phyloP scores from a whole-genome alignment of 2,329 filamentous ascomycete genomes.

The Sclerotiophoma versabilis region DNA sequence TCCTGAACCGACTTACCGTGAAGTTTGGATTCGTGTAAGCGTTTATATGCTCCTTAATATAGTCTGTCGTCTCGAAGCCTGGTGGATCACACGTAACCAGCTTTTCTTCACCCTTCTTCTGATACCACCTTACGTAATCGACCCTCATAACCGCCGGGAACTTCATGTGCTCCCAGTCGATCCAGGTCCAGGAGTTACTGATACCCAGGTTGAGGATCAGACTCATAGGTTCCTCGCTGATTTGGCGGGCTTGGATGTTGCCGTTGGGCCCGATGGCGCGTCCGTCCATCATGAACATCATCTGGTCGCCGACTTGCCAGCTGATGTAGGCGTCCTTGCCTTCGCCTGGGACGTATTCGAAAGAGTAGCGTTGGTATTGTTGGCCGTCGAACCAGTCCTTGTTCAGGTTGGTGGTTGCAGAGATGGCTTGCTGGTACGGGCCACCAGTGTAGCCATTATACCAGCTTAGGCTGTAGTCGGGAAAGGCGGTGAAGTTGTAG shows the following conservation, averaged over 20 bases:
- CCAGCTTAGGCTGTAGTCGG: constrained; percentile 56
- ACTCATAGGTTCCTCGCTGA: constrained; percentile 63
- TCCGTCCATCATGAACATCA: constrained; percentile 61
- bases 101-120: constrained; percentile 56
- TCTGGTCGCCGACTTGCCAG: constrained; percentile 62
- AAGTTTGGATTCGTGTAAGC: constrained; percentile 60
- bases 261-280: constrained; percentile 62
- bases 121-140: constrained; percentile 64
- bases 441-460: constrained; percentile 63
- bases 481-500: constrained; percentile 60
- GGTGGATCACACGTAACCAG: constrained; percentile 63
- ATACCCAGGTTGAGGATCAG: constrained; percentile 62
- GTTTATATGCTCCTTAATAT: constrained; percentile 56
- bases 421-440: constrained; percentile 63
- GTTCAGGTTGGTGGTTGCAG: constrained; percentile 62
- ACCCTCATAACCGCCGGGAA: constrained; percentile 62
- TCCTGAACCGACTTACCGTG: constrained; percentile 51
- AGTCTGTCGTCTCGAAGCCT: constrained; percentile 60
- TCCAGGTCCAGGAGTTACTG: constrained; percentile 58
- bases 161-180: constrained; percentile 54
- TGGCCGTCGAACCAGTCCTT: constrained; percentile 63
- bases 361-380: constrained; percentile 63
- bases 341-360: constrained; percentile 61
- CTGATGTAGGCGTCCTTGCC: constrained; percentile 55
- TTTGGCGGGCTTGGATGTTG: constrained; percentile 58